A percentile compares a stretch with the other conserved stretches of the same genome.
These are phyloP conservation scores for Schizonepeta tenuifolia DNA, from an alignment of 257 asterid species.

Conservation along the genomic window DNA sequence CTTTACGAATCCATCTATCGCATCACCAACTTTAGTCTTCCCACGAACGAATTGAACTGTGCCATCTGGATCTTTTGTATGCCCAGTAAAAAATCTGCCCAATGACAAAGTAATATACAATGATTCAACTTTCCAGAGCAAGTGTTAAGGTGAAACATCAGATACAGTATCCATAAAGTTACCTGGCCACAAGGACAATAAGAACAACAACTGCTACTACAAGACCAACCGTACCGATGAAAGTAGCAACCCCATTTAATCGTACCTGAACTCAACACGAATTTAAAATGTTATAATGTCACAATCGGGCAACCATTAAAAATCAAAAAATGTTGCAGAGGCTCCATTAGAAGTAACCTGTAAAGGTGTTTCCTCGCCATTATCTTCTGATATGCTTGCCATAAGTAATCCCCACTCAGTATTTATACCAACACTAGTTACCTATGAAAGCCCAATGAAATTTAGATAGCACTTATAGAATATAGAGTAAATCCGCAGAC, in stretches of 20 bases:
- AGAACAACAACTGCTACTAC: conserved; percentile 73
- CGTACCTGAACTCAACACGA: conserved; percentile 66
- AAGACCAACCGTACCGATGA: conserved; percentile 88
- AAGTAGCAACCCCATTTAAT: conserved; percentile 94
- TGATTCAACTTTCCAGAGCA: conserved; percentile 9
- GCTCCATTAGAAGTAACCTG: conserved; percentile 58
- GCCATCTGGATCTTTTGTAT: conserved; percentile 64
- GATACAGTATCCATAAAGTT: conserved; percentile 9
- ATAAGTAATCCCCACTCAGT: conserved; percentile 97
- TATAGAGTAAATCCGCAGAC: not conserved
- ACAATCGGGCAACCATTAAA: conserved; percentile 25
- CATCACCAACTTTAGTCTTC: conserved; percentile 62
- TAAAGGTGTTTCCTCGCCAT: conserved; percentile 96
- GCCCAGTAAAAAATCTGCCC: conserved; percentile 78
- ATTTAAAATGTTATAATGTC: conserved; percentile 26
- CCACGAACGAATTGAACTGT: conserved; percentile 65
- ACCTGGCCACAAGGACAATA: conserved; percentile 76
- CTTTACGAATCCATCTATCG: conserved; percentile 71
- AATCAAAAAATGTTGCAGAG: conserved; percentile 9
- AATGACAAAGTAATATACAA: conserved; percentile 21
- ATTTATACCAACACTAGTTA: conserved; percentile 83
- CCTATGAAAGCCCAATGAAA: conserved; percentile 49
- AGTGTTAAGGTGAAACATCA: not conserved
- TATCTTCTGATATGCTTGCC: conserved; percentile 98
- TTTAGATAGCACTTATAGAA: not conserved